These are phyloP conservation scores for Auriscalpium microsporum DNA, from an alignment of 768 basidiomycete species.

Conservation along the genomic window DNA sequence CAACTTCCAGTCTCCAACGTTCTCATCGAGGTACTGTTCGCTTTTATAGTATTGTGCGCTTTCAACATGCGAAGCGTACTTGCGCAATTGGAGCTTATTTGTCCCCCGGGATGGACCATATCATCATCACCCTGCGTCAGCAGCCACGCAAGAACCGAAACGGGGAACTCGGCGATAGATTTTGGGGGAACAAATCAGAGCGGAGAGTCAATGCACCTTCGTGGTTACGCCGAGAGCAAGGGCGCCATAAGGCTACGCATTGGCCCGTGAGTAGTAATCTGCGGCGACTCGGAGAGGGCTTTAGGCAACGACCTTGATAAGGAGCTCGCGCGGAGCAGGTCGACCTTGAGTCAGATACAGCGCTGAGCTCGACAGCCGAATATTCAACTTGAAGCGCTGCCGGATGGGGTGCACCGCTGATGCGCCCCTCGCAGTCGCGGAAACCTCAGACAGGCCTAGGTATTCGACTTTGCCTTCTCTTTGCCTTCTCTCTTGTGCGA, in stretches of 20 bases:
- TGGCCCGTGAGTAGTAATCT: conserved; percentile 23
- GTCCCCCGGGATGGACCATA: too few relatives aligned
- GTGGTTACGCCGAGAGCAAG: neutral
- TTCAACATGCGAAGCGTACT: neutral
- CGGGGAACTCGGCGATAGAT: conserved; percentile 22
- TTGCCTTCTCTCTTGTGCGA: conserved; percentile 8
- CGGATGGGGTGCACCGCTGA: conserved; percentile 26
- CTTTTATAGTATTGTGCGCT: neutral
- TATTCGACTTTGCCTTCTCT: conserved; percentile 25
- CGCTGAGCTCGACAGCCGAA: conserved; percentile 22
- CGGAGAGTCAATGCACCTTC: neutral
- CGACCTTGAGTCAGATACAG: conserved; percentile 19
- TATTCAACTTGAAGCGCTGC: conserved; percentile 26
- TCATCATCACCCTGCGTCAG: too few relatives aligned
- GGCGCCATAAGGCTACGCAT: conserved; percentile 12
- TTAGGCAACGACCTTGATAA: conserved; percentile 28
- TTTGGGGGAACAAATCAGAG: conserved; percentile 8
- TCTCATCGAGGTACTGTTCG: conserved; percentile 36
- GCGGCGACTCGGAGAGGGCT: conserved; percentile 26
- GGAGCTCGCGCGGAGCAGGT: conserved; percentile 24
- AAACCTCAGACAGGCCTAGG: conserved; percentile 30
- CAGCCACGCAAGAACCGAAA: too few relatives aligned
- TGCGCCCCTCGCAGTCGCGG: conserved; percentile 26
- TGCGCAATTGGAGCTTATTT: too few relatives aligned
- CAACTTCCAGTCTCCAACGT: conserved; percentile 26